Conservation (phyloP, 2,329 filamentous ascomycete species). For the Plenodomus tracheiphilus region DNA sequence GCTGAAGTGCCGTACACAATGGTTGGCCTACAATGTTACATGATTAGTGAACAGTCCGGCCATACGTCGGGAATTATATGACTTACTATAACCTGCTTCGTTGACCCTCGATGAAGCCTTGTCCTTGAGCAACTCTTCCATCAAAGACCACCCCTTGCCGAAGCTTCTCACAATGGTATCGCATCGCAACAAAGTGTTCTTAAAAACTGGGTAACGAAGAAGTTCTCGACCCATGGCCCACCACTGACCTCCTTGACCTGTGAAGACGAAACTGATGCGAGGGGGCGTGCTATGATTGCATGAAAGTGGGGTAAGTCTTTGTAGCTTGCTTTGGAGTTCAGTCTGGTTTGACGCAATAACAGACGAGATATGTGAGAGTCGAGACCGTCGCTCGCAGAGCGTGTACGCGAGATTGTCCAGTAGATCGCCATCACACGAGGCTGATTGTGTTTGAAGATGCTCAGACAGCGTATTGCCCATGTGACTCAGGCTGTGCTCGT, state of each 20-base stretch:
- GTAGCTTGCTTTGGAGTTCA: conserved; percentile 3
- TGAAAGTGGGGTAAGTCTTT: neutral
- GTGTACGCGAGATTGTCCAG: conserved; percentile 24
- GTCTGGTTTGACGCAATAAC: conserved; percentile 4
- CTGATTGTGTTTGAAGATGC: conserved; percentile 6
- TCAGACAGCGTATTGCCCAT: conserved; percentile 21
- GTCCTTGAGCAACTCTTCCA: conserved; percentile 12
- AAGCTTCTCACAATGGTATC: conserved; percentile 5
- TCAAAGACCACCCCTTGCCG: conserved; percentile 12
- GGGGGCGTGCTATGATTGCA: neutral
- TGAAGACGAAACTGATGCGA: conserved; percentile 40
- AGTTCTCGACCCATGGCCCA: conserved; percentile 47
- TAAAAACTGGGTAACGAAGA: conserved; percentile 18
- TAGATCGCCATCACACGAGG: conserved; percentile 6
- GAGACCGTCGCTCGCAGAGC: conserved; percentile 17
- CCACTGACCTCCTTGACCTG: conserved; percentile 52
- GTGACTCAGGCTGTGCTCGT: conserved; percentile 5
- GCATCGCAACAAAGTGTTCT: conserved; percentile 7
- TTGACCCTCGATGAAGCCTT: conserved; percentile 9
- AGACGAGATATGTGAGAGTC: conserved; percentile 1
- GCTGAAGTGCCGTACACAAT: conserved; percentile 25
- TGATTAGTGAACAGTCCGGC: neutral
- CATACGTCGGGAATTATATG: neutral
- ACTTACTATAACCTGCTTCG: conserved; percentile 11
- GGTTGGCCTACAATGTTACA: conserved; percentile 9